Evolutionary conservation across 2,329 filamentous ascomycete genomes (phyloP).

Genomic region (Apiospora phragmitis): DNA sequence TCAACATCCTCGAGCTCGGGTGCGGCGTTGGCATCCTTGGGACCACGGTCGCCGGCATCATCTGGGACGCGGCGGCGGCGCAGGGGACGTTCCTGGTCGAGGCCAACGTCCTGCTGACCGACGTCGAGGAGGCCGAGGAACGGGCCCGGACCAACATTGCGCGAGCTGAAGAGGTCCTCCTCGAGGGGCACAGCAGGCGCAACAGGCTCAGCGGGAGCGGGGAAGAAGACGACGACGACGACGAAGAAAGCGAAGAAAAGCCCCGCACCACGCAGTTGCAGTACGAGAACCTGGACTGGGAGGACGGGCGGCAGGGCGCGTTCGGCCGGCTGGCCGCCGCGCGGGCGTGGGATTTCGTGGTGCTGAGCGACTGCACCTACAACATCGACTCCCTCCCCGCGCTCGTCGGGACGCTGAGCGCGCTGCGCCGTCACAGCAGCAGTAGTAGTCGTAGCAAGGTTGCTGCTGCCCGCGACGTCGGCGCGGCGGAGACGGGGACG

Average conservation of each 20-base stretch:
- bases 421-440: slow-evolving; percentile 44
- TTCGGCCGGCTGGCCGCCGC: slow-evolving; percentile 44
- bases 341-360: slow-evolving; percentile 51
- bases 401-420: slow-evolving; percentile 53
- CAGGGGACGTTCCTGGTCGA: slow-evolving; percentile 18
- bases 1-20: slow-evolving; percentile 55
- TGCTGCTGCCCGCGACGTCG: background rate
- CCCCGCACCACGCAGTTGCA: slow-evolving; percentile 27
- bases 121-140: slow-evolving; percentile 54
- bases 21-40: slow-evolving; percentile 59
- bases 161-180: slow-evolving; percentile 15
- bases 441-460: too few relatives aligned
- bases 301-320: slow-evolving; percentile 45
- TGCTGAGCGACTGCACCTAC: slow-evolving; percentile 63
- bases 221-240: background rate
- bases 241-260: background rate
- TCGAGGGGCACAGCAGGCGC: background rate
- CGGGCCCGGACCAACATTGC: slow-evolving; percentile 49
- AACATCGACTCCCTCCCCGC: slow-evolving; percentile 57
- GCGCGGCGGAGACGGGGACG: background rate
- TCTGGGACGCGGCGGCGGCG: slow-evolving; percentile 22
- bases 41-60: slow-evolving; percentile 44
- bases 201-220: background rate
- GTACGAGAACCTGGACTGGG: slow-evolving; percentile 61
- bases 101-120: slow-evolving; percentile 50